Base-by-base conservation (phyloP, 495 filamentous ascomycete genomes). In the Cercophora scortea region DNA sequence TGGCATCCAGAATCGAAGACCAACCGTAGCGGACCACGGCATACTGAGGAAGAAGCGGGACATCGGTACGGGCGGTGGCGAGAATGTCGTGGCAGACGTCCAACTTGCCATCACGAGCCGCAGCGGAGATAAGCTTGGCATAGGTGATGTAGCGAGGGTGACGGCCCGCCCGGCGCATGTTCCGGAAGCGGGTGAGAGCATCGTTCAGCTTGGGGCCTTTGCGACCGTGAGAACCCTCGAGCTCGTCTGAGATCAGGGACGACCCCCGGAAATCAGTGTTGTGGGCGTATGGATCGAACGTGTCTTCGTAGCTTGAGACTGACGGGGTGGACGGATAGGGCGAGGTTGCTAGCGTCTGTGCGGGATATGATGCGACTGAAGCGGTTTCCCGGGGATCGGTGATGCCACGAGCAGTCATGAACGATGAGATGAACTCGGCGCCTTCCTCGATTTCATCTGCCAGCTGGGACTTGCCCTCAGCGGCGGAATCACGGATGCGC, bases 111-210 rank as follows among this genome's bases (percentile, higher is more conserved):
- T 87, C 80, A 65, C 91, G 89, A 45, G 90, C 88, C 52, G 94
- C 91, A 55, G 88, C 86, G 36, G 85, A 83, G 65, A 98, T 93
- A 61, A 98, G 79, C 73, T 96, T 96, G 35, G 90, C 88, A 60
- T 97, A 95, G 25, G 90, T 95, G 67, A 94, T 89, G 71, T 96
- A 96, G 55, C 92, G 83, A 42, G 94, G 90, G 65, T 96, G 89
- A 61, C 89, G 85, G 53, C 92, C 90, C 66, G 85, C 81, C 43
- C 90, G 89, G 59, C 93, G 90, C 74, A 96, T 94, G 71, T 95
- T 95, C 50, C 84, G 84, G 67, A 97, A 88, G 59, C 88, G 84
- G 25, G 72, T 77, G 56, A 96, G 73, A 45, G 89, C 87, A 56
- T 95, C 90, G 53, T 85, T 85, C 44, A 96, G 80, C 55, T 84